Base-by-base conservation (phyloP, 2,329 filamentous ascomycete genomes). In the Exophiala bonariae region DNA sequence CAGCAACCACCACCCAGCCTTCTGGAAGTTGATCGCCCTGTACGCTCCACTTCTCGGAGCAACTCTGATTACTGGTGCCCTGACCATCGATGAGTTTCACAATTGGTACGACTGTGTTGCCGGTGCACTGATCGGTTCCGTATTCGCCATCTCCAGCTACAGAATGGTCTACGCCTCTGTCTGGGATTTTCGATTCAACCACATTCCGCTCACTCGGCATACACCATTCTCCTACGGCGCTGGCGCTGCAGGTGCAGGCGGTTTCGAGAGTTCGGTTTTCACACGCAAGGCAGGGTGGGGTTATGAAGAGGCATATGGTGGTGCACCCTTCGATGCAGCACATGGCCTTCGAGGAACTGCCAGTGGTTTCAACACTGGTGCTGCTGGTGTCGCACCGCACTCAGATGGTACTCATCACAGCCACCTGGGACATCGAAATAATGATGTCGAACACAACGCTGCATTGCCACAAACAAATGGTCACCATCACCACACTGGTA, bases 101-200 rank as follows among this genome's bases (percentile, higher is more conserved):
- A 83, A 89, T 66, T 86, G 83, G 82, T 88, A 88, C 51, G 85
- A 89, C 46, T 71, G 86, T n/a, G 48, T 87, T 1, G 82, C 81
- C 0, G 85, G 85, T 4, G 83, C 77, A 0, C 61, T 78, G 32
- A 85, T 88, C 36, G 85, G 85, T 2, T 82, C 78, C 2, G 61
- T 80, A 49, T 80, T 86, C 66, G 85, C 84, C 0, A 82, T 86
- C 58, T 79, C 76, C 1, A 63, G 77, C 0, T 87, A 86, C 62
- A 72, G 85, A 44, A 85, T 85, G 81, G 76, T 79, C 2, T 88
- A 85, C 56, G 82, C 82, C 0, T 71, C 77, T 7, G 71, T 87
- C 41, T 87, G 83, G 79, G 82, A 89, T 63, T 87, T 81, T 74
- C 70, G 83, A 9, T 83, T 73, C 65, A 80, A 80, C 61, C 83